Percentiles rank a stretch among this genome's conserved stretches.
Conservation (phyloP, 768 basidiomycete genomes). For the Collybiopsis confluens region DNA sequence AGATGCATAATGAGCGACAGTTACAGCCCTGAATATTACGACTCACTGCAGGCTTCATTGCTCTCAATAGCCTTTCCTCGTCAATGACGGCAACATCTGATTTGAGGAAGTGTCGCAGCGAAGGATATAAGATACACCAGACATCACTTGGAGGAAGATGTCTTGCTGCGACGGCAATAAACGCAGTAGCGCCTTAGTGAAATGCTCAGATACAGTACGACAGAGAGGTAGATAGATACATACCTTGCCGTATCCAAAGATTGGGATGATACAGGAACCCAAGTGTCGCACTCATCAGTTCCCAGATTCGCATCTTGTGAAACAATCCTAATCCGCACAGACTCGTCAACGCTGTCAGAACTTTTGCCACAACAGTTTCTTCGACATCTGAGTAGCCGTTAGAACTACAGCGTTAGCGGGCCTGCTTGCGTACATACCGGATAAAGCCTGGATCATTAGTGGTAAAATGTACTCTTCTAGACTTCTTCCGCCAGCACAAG, state of each 20-base stretch:
- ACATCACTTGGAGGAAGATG: conserved; percentile 84
- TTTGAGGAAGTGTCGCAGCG: conserved; percentile 78
- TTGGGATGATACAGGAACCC: conserved; percentile 96
- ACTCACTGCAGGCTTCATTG: conserved; percentile 71
- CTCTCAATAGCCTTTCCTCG: conserved; percentile 68
- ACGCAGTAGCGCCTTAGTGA: conserved; percentile 70
- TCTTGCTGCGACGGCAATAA: conserved; percentile 82
- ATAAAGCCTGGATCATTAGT: conserved; percentile 91
- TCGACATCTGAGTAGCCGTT: conserved; percentile 68
- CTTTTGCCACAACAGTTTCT: conserved; percentile 89
- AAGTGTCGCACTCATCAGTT: conserved; percentile 82
- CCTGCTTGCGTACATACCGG: conserved; percentile 50
- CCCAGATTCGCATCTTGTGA: conserved; percentile 96
- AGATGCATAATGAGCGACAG: neutral
- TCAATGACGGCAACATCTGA: conserved; percentile 77
- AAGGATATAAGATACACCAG: conserved; percentile 97
- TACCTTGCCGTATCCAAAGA: conserved; percentile 92
- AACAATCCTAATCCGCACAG: conserved; percentile 88
- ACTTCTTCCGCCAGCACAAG: conserved; percentile 86
- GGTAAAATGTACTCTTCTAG: conserved; percentile 97
- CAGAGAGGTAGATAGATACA: conserved; percentile 2
- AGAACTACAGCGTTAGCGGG: neutral
- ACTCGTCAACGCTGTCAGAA: conserved; percentile 81
- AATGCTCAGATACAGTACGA: conserved; percentile 1
- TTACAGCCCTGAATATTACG: neutral